A percentile compares a stretch with the other conserved stretches of the same genome.
These are phyloP conservation scores for Exsudoporus frostii DNA, from an alignment of 768 basidiomycete species.

Conservation along the genomic window DNA sequence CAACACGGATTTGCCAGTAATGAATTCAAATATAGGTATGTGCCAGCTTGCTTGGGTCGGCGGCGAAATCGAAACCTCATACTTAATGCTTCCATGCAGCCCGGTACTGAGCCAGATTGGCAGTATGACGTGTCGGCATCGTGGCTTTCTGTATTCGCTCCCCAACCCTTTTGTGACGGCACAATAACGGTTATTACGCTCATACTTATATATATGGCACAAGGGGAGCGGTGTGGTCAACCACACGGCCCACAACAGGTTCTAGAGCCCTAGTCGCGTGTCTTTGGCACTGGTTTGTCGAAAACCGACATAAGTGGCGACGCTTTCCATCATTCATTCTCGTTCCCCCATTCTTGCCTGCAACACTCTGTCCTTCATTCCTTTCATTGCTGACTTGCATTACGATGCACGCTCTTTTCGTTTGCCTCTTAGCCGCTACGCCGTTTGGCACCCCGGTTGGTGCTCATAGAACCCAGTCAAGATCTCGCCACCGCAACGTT, in stretches of 20 bases:
- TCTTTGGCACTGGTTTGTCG: not conserved
- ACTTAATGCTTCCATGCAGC: no score
- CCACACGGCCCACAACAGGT: slow-evolving; percentile 1
- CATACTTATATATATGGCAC: slow-evolving; percentile 12
- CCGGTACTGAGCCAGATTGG: not conserved
- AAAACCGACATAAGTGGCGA: slow-evolving; percentile 3
- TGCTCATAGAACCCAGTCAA: slow-evolving; percentile 24
- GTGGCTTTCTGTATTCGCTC: not conserved
- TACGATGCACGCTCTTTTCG: slow-evolving; percentile 33
- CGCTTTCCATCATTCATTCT: not conserved
- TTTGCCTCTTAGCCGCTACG: slow-evolving; percentile 31
- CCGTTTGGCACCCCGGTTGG: slow-evolving; percentile 38
- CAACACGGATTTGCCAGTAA: slow-evolving; percentile 32
- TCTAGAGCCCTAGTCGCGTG: not conserved
- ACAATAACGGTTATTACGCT: slow-evolving; percentile 12
- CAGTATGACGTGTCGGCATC: not conserved
- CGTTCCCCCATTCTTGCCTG: not conserved
- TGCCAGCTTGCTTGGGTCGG: slow-evolving; percentile 38
- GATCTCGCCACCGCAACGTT: slow-evolving; percentile 30
- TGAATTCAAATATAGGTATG: no score
- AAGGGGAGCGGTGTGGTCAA: slow-evolving; percentile 9
- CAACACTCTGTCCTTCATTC: slow-evolving; percentile 3
- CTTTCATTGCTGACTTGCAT: slow-evolving; percentile 7
- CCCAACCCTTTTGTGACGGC: not conserved
- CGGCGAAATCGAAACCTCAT: slow-evolving; percentile 17